These are phyloP conservation scores for Hypoxylon intermedium DNA, from an alignment of 495 filamentous ascomycete species.

Conservation along the genomic window DNA sequence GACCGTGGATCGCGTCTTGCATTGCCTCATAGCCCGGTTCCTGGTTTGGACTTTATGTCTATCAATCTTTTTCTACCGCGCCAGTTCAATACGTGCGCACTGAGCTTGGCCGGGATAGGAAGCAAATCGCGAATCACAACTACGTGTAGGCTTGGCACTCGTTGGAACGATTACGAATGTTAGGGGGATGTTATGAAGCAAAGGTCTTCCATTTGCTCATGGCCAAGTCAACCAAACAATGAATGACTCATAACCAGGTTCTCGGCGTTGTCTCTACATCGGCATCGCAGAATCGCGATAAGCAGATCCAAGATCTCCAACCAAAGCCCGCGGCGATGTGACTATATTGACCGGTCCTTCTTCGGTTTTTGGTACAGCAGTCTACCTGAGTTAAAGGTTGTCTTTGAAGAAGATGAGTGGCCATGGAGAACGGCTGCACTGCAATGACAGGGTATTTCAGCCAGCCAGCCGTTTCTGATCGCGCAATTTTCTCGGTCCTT, in stretches of 20 bases:
- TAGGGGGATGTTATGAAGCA: not conserved
- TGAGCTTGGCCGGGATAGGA: slow-evolving; percentile 1
- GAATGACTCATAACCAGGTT: slow-evolving; percentile 2
- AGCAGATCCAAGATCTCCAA: slow-evolving; percentile 5
- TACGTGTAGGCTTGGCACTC: slow-evolving; percentile 7
- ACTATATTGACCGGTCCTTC: slow-evolving; percentile 8
- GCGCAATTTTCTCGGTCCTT: not conserved
- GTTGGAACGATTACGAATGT: not conserved
- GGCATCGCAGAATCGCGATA: not conserved
- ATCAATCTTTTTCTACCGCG: slow-evolving; percentile 4
- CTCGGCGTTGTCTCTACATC: not conserved
- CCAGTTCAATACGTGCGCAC: slow-evolving; percentile 2
- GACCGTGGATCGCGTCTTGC: slow-evolving; percentile 3
- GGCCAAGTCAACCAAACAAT: slow-evolving; percentile 5
- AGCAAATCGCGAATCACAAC: slow-evolving; percentile 19
- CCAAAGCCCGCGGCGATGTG: slow-evolving; percentile 1
- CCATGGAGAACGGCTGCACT: not conserved
- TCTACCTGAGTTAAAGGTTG: not conserved
- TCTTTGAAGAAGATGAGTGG: slow-evolving; percentile 4
- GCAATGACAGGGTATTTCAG: slow-evolving; percentile 14
- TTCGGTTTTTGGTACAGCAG: not conserved
- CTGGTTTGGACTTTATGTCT: not conserved
- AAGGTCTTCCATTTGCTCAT: not conserved
- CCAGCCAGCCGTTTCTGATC: slow-evolving; percentile 13
- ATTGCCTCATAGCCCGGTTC: slow-evolving; percentile 7